Conservation (phyloP, 331 rosid species). For the Telfairia occidentalis region DNA sequence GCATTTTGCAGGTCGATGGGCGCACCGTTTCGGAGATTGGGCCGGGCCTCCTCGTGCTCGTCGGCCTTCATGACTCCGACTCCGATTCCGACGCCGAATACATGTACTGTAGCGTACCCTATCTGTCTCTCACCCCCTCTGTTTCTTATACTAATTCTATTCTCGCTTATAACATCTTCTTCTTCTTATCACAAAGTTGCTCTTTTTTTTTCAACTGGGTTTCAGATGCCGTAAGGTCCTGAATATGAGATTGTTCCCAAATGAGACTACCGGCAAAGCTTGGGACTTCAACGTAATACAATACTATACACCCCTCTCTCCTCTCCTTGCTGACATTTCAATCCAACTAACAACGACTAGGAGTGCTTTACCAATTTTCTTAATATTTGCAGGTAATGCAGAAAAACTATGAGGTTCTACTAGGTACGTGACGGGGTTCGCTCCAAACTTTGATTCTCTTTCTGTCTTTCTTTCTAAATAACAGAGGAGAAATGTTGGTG, state of each 20-base stretch:
- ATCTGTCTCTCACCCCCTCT: not conserved
- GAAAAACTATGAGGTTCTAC: conserved; percentile 57
- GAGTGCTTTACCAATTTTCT: not conserved
- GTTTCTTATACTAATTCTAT: not conserved
- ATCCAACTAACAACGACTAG: not conserved
- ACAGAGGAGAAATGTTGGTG: not conserved
- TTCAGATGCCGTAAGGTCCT: conserved; percentile 80
- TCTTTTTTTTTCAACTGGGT: not conserved
- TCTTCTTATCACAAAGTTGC: not conserved
- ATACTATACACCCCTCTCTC: not conserved
- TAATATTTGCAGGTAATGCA: conserved; percentile 49
- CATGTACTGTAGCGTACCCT: conserved; percentile 54
- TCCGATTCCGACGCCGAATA: conserved; percentile 65
- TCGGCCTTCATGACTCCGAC: conserved; percentile 81
- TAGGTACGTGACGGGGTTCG: conserved; percentile 27
- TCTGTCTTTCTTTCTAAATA: not conserved
- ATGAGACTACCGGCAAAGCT: conserved; percentile 57
- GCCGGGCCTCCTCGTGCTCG: conserved; percentile 77
- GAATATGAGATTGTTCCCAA: conserved; percentile 78
- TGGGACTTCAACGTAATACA: conserved; percentile 68
- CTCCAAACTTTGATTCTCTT: not conserved
- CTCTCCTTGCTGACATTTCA: not conserved
- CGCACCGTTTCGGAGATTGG: conserved; percentile 67
- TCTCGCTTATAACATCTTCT: not conserved
- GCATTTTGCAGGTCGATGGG: conserved; percentile 59